Base-by-base conservation (phyloP, 805 yeast species). In the Cyberlindnera maclurae region DNA sequence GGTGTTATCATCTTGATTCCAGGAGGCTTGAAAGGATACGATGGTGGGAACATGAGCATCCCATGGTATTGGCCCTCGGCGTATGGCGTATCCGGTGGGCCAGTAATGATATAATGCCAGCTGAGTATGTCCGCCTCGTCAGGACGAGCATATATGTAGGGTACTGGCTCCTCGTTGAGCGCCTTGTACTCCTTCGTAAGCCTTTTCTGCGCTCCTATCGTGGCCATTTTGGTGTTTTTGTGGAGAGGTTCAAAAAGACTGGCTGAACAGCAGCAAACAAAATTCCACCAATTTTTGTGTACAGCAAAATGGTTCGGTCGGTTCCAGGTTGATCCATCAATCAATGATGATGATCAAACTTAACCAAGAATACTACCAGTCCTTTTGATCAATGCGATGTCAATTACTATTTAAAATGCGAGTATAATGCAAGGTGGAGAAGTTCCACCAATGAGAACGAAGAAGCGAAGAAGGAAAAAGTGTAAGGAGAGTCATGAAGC, bases 71-170 rank as follows among this genome's bases (percentile, higher is more conserved):
- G 88, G 0, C 96, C 96, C 24, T 75, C 76, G 38, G 71, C 81
- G 59, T 80, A 89, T 4, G 94, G 94, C 0, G 96, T 84, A 15
- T 78, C 82, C 9, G 93, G 87, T 2, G 97, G 96, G 0, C 97
- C 97, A 1, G 86, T 79, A 32, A 89, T 81, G 29, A 89, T 73
- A 55, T 85, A 89, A 60, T 87, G 96, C 96, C 97, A 89, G 54
- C 85, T 89, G 40, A 93, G 64, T 38, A 90, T 82, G 58, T 90
- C 86, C 29, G 73, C 70, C 39, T 90, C 97, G 44, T 77, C 73
- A 5, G 97, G 97, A 41, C 81, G 78, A 9, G 97, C 96, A 7
- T 67, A 65, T 30, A 90, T 77, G 54, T 60, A 88, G 5, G 94
- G 95, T 9, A 93, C 82, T 0, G 97, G 96, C 45, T 71, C 78